Conservation (phyloP, 768 basidiomycete genomes). For the Russula abietina region DNA sequence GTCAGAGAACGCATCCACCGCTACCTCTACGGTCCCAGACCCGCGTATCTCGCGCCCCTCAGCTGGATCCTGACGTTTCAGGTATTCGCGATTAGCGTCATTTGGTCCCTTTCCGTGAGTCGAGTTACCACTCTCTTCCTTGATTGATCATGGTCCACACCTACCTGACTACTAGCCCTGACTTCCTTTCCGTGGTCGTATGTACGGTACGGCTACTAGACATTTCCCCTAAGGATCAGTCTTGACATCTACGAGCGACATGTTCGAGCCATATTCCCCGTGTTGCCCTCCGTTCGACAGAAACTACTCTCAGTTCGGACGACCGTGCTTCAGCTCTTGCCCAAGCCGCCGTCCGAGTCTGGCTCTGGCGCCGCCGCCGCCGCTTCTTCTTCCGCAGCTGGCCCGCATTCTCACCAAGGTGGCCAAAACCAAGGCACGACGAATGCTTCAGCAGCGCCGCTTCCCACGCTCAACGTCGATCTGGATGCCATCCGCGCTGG, state of each 20-base stretch:
- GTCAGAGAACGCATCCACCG: background rate
- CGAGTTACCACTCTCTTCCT: background rate
- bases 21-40: background rate
- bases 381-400: background rate
- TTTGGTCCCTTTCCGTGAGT: conserved; percentile 4
- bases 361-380: no score
- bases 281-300: conserved; percentile 8
- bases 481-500: background rate
- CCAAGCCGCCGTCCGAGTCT: background rate
- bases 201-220: no score
- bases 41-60: conserved; percentile 1
- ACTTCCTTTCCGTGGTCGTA: no score
- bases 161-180: no score
- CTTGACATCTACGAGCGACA: conserved; percentile 8
- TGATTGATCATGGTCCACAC: background rate
- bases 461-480: conserved; percentile 3
- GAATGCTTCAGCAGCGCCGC: background rate
- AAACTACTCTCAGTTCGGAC: background rate
- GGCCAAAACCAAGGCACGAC: background rate
- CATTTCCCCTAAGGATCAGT: conserved; percentile 1
- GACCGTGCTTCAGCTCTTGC: background rate
- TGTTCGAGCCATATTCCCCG: conserved; percentile 9
- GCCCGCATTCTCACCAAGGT: background rate
- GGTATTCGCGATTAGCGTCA: background rate
- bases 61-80: conserved; percentile 4